phyloP scores from a whole-genome alignment of 805 yeast genomes.

The Spathaspora sp. region DNA sequence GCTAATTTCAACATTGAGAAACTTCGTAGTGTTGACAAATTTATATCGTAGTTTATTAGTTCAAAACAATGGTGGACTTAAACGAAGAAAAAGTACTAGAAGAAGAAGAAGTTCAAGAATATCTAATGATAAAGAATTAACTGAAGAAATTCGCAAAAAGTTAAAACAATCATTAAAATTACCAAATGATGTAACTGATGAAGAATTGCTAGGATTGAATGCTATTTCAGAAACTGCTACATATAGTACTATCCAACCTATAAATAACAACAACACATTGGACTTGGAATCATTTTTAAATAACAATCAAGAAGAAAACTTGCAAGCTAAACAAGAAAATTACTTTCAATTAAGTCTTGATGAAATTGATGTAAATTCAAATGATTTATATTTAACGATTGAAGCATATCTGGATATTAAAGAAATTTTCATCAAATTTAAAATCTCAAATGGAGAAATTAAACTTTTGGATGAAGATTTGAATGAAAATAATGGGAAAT shows the following conservation, averaged over 20 bases:
- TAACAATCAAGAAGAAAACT: slow-evolving; percentile 10
- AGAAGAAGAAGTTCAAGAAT: slow-evolving; percentile 10
- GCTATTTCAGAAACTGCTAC: slow-evolving; percentile 23
- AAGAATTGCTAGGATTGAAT: slow-evolving; percentile 33
- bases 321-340: neutral
- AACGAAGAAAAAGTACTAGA: slow-evolving; percentile 3
- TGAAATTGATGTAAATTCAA: slow-evolving; percentile 21
- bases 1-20: slow-evolving; percentile 28
- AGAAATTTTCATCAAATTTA: slow-evolving; percentile 16
- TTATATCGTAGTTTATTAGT: slow-evolving; percentile 5
- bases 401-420: slow-evolving; percentile 12
- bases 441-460: slow-evolving; percentile 29
- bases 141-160: slow-evolving; percentile 22
- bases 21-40: slow-evolving; percentile 25
- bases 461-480: slow-evolving; percentile 12
- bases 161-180: slow-evolving; percentile 33
- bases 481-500: slow-evolving; percentile 17
- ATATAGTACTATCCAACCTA: slow-evolving; percentile 14
- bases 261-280: slow-evolving; percentile 7
- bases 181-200: slow-evolving; percentile 34
- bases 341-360: slow-evolving; percentile 15
- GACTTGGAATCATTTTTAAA: slow-evolving; percentile 26
- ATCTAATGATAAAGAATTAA: slow-evolving; percentile 10
- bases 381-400: slow-evolving; percentile 20
- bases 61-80: neutral